Evolutionary conservation across 225 moss, liverwort and hornwort species (phyloP).

Genomic region (Straminergon stramineum): DNA sequence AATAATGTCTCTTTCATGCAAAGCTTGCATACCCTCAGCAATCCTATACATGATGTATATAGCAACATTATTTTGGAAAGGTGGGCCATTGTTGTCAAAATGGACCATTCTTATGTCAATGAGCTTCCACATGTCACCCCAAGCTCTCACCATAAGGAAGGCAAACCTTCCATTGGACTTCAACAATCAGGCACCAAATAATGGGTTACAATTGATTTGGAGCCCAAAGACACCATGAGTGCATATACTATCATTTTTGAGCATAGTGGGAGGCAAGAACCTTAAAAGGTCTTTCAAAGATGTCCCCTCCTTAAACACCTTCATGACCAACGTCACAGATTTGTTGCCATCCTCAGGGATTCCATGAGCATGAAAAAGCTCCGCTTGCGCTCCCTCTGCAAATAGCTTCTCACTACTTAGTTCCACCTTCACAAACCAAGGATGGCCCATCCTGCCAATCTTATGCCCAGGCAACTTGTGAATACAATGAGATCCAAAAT

Average conservation of each 20-base stretch:
- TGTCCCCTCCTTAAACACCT: background rate
- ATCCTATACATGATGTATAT: background rate
- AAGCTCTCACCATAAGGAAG: background rate
- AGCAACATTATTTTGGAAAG: background rate
- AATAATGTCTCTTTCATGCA: background rate
- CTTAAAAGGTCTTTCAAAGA: background rate
- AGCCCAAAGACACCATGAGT: fast-evolving
- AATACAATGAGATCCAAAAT: too few relatives aligned
- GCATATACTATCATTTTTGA: background rate
- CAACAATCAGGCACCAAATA: background rate
- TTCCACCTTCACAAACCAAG: fast-evolving
- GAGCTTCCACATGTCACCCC: background rate
- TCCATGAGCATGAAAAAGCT: background rate
- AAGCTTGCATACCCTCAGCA: background rate
- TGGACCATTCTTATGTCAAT: background rate
- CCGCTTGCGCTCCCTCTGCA: background rate
- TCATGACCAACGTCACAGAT: background rate
- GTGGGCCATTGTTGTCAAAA: background rate
- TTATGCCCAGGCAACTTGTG: fast-evolving
- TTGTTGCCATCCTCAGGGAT: background rate
- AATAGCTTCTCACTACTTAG: background rate
- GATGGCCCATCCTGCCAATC: background rate
- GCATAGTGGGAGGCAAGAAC: background rate
- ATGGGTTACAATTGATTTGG: background rate
- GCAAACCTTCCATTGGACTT: background rate